Evolutionary conservation across 2,329 filamentous ascomycete genomes (phyloP).

Genomic region (Hypoxylon sp.): DNA sequence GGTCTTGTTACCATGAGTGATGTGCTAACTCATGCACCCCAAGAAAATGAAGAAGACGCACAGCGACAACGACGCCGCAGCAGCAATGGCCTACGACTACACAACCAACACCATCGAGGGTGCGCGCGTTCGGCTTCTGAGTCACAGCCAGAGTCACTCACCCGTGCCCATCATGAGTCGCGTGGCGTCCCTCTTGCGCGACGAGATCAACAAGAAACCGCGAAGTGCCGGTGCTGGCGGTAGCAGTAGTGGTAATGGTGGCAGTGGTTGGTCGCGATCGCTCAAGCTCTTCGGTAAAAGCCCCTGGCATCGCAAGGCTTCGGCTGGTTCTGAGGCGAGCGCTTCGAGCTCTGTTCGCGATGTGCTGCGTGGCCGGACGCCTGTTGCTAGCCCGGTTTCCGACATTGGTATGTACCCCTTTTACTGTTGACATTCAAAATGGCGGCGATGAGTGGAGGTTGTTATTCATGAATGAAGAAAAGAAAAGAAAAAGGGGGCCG

Average conservation of each 20-base stretch:
- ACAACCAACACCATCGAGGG: constrained; percentile 11
- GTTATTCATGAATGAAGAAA: not conserved
- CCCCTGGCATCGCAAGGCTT: constrained; percentile 53
- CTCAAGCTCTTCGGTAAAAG: constrained; percentile 53
- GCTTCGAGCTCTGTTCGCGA: constrained; percentile 54
- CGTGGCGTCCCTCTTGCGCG: constrained; percentile 14
- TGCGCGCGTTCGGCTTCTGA: constrained; percentile 9
- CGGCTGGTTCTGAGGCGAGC: constrained; percentile 50
- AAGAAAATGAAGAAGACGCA: constrained; percentile 23
- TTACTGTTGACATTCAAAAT: too few species aligned
- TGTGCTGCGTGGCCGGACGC: constrained; percentile 50
- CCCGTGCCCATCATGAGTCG: constrained; percentile 17
- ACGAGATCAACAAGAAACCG: constrained; percentile 4
- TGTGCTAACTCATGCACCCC: not conserved
- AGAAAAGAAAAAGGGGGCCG: not conserved
- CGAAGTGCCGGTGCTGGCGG: constrained; percentile 44
- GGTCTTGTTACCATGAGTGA: not conserved
- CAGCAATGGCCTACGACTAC: constrained; percentile 7
- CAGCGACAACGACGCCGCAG: constrained; percentile 7
- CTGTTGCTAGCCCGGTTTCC: constrained; percentile 44
- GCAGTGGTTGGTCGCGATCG: constrained; percentile 34
- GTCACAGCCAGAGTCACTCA: not conserved
- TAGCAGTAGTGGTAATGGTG: constrained; percentile 37
- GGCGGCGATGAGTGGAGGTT: too few species aligned
- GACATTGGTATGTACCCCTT: constrained; percentile 26